Conservation (phyloP, 1,139 yeast genomes). For the Yamadazyma atlantica region DNA sequence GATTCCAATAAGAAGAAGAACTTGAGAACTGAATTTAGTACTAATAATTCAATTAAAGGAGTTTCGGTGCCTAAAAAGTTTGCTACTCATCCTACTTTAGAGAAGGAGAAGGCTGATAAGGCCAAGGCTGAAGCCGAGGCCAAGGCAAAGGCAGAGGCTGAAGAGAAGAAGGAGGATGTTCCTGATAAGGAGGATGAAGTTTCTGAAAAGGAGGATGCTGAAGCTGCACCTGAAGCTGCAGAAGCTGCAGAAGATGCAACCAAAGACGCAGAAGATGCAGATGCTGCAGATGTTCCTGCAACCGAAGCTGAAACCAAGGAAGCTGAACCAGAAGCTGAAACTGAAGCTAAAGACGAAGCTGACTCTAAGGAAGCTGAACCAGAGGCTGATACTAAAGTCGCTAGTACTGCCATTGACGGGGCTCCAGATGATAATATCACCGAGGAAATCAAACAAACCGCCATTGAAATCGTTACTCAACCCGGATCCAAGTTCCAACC, state of each 20-base stretch:
- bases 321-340: slow-evolving; percentile 11
- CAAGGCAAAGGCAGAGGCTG: slow-evolving; percentile 12
- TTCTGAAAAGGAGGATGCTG: slow-evolving; percentile 11
- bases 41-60: slow-evolving; percentile 33
- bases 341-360: slow-evolving; percentile 8
- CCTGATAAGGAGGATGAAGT: no score
- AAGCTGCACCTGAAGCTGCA: slow-evolving; percentile 18
- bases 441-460: slow-evolving; percentile 26
- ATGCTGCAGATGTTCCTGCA: slow-evolving; percentile 19
- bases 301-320: slow-evolving; percentile 10
- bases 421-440: slow-evolving; percentile 25
- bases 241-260: slow-evolving; percentile 17
- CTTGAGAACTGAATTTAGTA: slow-evolving; percentile 35
- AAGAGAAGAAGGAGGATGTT: slow-evolving; percentile 10
- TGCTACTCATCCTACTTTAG: slow-evolving; percentile 42
- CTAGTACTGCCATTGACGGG: slow-evolving; percentile 6
- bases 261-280: slow-evolving; percentile 19
- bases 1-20: slow-evolving; percentile 25
- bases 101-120: slow-evolving; percentile 22
- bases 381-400: slow-evolving; percentile 12
- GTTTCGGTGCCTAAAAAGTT: slow-evolving; percentile 44
- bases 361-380: slow-evolving; percentile 11
- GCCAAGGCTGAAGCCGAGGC: slow-evolving; percentile 16
- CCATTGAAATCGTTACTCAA: slow-evolving; percentile 34
- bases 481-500: slow-evolving; percentile 38